phyloP scores from a whole-genome alignment of 1,284 basidiomycete genomes.

The Golubevia sp. region DNA sequence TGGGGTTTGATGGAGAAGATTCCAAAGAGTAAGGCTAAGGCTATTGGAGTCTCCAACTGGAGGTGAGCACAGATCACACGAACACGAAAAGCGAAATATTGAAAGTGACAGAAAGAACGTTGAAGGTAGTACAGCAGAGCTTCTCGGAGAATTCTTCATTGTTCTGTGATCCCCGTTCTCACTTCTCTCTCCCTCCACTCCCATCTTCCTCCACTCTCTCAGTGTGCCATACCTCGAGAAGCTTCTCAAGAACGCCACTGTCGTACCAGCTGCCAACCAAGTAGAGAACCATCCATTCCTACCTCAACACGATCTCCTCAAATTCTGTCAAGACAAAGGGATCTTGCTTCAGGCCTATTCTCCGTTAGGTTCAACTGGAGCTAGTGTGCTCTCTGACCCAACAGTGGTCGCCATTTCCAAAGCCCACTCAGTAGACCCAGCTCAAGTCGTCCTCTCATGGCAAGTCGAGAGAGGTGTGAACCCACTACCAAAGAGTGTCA shows the following conservation, averaged over 20 bases:
- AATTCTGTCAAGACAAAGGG: slow-evolving; percentile 9
- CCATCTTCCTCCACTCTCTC: slow-evolving; percentile 67
- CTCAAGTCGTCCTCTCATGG: not conserved
- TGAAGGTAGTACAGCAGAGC: too few relatives aligned
- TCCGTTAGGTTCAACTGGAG: not conserved
- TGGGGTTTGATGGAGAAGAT: slow-evolving; percentile 83
- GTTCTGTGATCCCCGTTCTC: too few relatives aligned
- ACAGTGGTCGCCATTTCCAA: too few relatives aligned
- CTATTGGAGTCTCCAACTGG: slow-evolving; percentile 70
- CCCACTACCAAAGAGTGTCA: too few relatives aligned
- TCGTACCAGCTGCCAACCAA: slow-evolving; percentile 75
- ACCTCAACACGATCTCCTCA: slow-evolving; percentile 14
- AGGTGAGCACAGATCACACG: not conserved
- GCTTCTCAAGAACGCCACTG: slow-evolving; percentile 68
- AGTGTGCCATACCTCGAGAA: slow-evolving; percentile 25
- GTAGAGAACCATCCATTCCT: slow-evolving; percentile 9
- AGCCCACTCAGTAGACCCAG: too few relatives aligned
- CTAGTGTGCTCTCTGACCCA: too few relatives aligned
- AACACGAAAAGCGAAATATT: too few relatives aligned
- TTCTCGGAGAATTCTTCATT: too few relatives aligned
- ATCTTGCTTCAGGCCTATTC: not conserved
- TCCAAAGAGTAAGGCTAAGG: slow-evolving; percentile 74
- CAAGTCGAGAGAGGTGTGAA: not conserved
- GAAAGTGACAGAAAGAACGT: not conserved
- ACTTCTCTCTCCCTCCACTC: not conserved